Evolutionary conservation across 2,329 filamentous ascomycete genomes (phyloP), one percentile per base, ranked within the genome.

Genomic region (Orbilia javanica): DNA sequence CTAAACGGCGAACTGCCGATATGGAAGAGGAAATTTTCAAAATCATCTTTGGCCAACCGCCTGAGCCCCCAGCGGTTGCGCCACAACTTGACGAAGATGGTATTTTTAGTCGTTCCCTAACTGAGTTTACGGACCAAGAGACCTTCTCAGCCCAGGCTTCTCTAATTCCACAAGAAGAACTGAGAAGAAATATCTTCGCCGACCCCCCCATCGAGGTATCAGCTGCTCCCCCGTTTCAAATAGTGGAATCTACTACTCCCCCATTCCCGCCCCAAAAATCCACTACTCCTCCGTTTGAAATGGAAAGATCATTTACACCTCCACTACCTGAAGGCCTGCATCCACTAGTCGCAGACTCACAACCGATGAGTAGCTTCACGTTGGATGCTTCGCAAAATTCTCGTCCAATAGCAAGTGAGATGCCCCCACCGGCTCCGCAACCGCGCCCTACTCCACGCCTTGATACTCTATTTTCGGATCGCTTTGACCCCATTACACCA

Each of bases 281-380:
- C 8, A 31, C 52, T 11, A 20, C 66, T 22, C 31, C 55, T n/a
- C 22, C n/a, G 13, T 42, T 27, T 13, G 25, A 48, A 11, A 29
- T n/a, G 25, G 60, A 48, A 25, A 18, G 3, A 20, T 67, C 70
- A 3, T 48, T 46, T 44, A 62, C 63, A 1, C 57, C 67, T 25
- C 62, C 66, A n/a, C 36, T 46, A 6, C 62, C 62, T 36, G 48
- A 31, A 11, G 20, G 50, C n/a, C 31, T 72, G n/a, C 50, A n/a
- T 3, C 48, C 66, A 22, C n/a, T 52, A 4, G 62, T 63, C 10
- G 7, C 57, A 13, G 67, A 72, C 10, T 78, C 74, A 29, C 67
- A 78, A 31, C 27, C 74, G 11, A 78, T 78, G 74, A 78, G 74
- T 18, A 78, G 74, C 34, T 78, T 78, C 44, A 55, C 39, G 7